Percentiles rank a stretch among this genome's conserved stretches.
phyloP scores from a whole-genome alignment of 2,329 filamentous ascomycete species.

The Hypoxylon rubiginosum region DNA sequence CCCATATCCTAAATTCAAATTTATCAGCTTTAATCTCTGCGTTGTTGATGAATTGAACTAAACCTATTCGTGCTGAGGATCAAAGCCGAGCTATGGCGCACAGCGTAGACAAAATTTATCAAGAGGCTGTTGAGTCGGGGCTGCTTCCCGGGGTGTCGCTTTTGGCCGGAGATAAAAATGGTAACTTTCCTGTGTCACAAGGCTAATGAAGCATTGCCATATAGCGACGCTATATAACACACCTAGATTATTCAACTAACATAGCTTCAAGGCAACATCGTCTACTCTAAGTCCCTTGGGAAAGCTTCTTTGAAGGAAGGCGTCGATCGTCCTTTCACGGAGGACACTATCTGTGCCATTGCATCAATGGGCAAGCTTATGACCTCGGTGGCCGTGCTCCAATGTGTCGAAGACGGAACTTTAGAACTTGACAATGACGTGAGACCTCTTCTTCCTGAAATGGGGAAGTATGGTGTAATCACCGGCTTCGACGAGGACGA shows the following conservation, averaged over 20 bases:
- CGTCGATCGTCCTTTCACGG: slow-evolving; percentile 43
- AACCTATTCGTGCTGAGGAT: no score
- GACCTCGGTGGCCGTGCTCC: slow-evolving; percentile 65
- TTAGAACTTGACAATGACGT: slow-evolving; percentile 63
- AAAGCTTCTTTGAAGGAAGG: slow-evolving; percentile 41
- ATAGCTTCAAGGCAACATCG: slow-evolving; percentile 38
- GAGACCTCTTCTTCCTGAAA: slow-evolving; percentile 60
- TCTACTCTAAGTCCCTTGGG: slow-evolving; percentile 46
- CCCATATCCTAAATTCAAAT: no score
- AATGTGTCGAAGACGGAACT: slow-evolving; percentile 66
- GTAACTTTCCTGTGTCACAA: slow-evolving; percentile 8
- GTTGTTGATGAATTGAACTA: no score
- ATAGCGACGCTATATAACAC: no score
- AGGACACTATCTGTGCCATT: slow-evolving; percentile 41
- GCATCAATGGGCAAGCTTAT: slow-evolving; percentile 59
- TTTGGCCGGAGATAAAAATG: slow-evolving; percentile 42
- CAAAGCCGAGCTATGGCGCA: slow-evolving; percentile 21
- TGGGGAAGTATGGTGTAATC: slow-evolving; percentile 62
- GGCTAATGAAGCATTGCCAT: no score
- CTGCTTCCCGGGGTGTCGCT: slow-evolving; percentile 41
- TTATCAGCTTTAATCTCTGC: no score
- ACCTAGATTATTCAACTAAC: neutral
- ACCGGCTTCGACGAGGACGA: slow-evolving; percentile 60
- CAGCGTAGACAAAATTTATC: slow-evolving; percentile 35
- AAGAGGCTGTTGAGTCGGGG: slow-evolving; percentile 40